Evolutionary conservation across 1,284 basidiomycete species (phyloP).

Genomic region (Cryptococcus sp.): DNA sequence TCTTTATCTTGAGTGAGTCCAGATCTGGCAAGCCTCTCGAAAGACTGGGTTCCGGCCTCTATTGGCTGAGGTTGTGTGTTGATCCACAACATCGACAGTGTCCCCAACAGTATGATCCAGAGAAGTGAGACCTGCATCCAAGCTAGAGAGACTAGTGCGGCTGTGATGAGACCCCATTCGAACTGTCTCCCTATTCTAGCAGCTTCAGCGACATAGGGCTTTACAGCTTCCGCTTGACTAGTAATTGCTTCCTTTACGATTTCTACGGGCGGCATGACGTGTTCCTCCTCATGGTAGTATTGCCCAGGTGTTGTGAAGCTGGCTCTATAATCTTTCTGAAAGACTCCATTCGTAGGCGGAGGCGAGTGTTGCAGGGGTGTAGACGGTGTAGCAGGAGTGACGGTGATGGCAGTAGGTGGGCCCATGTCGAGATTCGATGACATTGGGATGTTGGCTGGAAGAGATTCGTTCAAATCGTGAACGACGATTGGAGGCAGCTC

Average conservation of each 20-base stretch:
- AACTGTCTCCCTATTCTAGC: constrained; percentile 3
- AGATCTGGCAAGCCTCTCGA: not conserved
- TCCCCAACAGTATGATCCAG: constrained; percentile 4
- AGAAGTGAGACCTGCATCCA: constrained; percentile 10
- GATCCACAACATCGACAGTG: not conserved
- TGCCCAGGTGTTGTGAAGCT: not conserved
- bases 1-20: constrained; percentile 1
- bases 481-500: not conserved
- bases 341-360: not conserved
- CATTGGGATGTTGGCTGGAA: not conserved
- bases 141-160: constrained; percentile 4
- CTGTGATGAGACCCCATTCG: constrained; percentile 6
- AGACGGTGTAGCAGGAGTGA: constrained; percentile 26
- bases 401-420: constrained; percentile 6
- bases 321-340: not conserved
- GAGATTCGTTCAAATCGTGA: not conserved
- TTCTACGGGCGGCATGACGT: not conserved
- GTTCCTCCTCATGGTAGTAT: constrained; percentile 1
- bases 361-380: not conserved
- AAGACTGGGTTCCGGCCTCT: not conserved
- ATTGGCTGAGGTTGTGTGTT: not conserved
- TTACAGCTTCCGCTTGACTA: not conserved
- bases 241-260: not conserved
- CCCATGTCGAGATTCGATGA: not conserved
- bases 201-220: not conserved